phyloP scores from a whole-genome alignment of 805 yeast species.

The Kodamaea hsintzibuensis region DNA sequence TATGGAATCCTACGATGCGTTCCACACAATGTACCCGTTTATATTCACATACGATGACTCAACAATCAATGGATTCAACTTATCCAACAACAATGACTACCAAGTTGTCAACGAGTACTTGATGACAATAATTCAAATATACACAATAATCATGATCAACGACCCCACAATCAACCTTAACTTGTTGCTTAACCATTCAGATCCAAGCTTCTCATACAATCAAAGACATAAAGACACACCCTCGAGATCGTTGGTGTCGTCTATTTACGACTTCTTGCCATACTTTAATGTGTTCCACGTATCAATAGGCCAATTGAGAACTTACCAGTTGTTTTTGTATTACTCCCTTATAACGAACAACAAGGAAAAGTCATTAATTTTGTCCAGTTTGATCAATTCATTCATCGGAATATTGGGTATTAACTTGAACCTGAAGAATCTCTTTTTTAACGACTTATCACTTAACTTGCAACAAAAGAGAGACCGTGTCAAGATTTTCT shows the following conservation, averaged over 20 bases:
- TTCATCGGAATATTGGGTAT: slow-evolving; percentile 45
- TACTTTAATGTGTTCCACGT: slow-evolving; percentile 51
- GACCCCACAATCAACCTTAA: slow-evolving; percentile 46
- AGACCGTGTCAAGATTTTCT: slow-evolving; percentile 45
- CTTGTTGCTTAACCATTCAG: slow-evolving; percentile 37
- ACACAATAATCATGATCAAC: slow-evolving; percentile 54
- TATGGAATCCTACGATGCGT: slow-evolving; percentile 51
- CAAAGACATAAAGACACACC: slow-evolving; percentile 6
- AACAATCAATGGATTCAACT: slow-evolving; percentile 48
- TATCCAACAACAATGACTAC: slow-evolving; percentile 42
- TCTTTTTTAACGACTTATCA: slow-evolving; percentile 49
- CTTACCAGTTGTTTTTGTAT: slow-evolving; percentile 49
- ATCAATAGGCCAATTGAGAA: slow-evolving; percentile 49
- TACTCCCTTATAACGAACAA: slow-evolving; percentile 47
- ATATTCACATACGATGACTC: slow-evolving; percentile 49
- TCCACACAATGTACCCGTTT: slow-evolving; percentile 49
- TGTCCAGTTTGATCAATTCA: slow-evolving; percentile 41
- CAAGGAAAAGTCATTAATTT: slow-evolving; percentile 39
- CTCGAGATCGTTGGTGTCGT: slow-evolving; percentile 21
- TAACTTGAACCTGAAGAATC: slow-evolving; percentile 40
- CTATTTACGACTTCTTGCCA: slow-evolving; percentile 45
- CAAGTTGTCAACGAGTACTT: slow-evolving; percentile 42
- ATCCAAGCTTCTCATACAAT: slow-evolving; percentile 28
- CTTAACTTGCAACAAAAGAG: slow-evolving; percentile 37
- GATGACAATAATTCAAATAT: slow-evolving; percentile 48